These are phyloP conservation scores for Elsinoe ampelina DNA, from an alignment of 2,329 filamentous ascomycete genomes.

Conservation along the genomic window DNA sequence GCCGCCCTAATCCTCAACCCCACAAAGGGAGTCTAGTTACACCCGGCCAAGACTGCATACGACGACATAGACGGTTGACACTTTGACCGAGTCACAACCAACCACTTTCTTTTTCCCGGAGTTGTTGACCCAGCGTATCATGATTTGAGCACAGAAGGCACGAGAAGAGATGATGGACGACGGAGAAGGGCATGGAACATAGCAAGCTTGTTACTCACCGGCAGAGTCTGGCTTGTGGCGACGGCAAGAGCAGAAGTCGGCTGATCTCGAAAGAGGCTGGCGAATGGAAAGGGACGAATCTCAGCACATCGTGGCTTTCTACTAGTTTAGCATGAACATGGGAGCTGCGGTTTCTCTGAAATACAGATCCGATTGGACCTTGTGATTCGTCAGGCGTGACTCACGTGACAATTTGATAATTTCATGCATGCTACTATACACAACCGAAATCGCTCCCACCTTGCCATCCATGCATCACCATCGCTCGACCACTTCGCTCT, in stretches of 20 bases:
- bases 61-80: slow-evolving; percentile 7
- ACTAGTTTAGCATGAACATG: slow-evolving; percentile 13
- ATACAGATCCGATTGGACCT: not conserved
- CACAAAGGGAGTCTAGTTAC: not conserved
- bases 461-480: not conserved
- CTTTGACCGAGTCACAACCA: not conserved
- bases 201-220: not conserved
- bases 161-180: not conserved
- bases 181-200: not conserved
- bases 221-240: slow-evolving; percentile 1
- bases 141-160: slow-evolving; percentile 2
- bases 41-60: not conserved
- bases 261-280: not conserved
- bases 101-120: slow-evolving; percentile 6
- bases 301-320: slow-evolving; percentile 1
- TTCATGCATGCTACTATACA: no score
- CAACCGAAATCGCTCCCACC: no score
- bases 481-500: no score
- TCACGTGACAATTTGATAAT: no score
- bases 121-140: slow-evolving; percentile 11
- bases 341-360: slow-evolving; percentile 10
- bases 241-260: not conserved
- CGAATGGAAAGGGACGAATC: not conserved
- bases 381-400: not conserved
- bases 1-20: slow-evolving; percentile 1